phyloP scores from a whole-genome alignment of 441 rosid species.

The Eutrema salsugineum region DNA sequence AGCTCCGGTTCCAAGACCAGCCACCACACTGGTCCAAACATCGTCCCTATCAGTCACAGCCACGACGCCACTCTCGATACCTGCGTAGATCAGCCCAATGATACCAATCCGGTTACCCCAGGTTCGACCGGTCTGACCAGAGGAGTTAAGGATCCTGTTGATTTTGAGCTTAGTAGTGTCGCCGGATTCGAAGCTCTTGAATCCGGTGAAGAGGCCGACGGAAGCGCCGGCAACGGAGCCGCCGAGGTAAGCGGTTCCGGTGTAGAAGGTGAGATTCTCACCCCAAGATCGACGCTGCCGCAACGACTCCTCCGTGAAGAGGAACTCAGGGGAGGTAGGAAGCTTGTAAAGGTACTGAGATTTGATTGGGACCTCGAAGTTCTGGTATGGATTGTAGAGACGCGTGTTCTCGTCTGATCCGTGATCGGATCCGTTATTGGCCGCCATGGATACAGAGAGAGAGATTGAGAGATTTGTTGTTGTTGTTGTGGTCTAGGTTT shows the following conservation, averaged over 20 bases:
- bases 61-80: constrained; percentile 73
- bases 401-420: constrained; percentile 44
- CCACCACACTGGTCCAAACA: constrained; percentile 85
- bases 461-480: background rate
- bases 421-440: constrained; percentile 35
- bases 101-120: constrained; percentile 90
- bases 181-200: constrained; percentile 63
- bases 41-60: constrained; percentile 69
- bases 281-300: constrained; percentile 97
- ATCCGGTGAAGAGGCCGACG: constrained; percentile 48
- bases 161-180: constrained; percentile 80
- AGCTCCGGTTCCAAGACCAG: constrained; percentile 91
- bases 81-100: constrained; percentile 77
- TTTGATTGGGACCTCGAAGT: constrained; percentile 53
- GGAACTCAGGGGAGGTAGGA: constrained; percentile 91
- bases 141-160: constrained; percentile 71
- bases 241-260: constrained; percentile 74
- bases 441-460: constrained; percentile 21
- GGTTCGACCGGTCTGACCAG: constrained; percentile 72
- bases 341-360: constrained; percentile 63
- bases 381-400: constrained; percentile 84
- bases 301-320: constrained; percentile 77
- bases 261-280: constrained; percentile 89
- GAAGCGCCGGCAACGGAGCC: constrained; percentile 66
- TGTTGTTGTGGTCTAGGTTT: background rate